phyloP scores from a whole-genome alignment of 441 rosid genomes.

The Melastoma candidum region DNA sequence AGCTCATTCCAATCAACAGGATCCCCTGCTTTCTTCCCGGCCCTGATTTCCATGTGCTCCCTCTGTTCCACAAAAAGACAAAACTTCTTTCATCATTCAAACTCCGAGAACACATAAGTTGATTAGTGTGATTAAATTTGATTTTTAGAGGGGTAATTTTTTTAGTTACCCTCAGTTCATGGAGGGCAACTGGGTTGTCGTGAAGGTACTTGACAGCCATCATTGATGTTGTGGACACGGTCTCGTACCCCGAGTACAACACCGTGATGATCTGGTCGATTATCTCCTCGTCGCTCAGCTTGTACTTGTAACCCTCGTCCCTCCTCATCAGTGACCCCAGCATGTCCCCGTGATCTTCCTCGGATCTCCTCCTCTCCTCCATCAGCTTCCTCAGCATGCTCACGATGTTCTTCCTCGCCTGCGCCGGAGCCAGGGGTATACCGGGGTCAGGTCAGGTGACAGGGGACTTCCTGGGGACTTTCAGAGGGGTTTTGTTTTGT shows the following conservation, averaged over 20 bases:
- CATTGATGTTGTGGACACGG: conserved; percentile 89
- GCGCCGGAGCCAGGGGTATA: conserved; percentile 1
- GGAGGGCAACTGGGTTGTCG: conserved; percentile 67
- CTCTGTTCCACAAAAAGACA: conserved; percentile 25
- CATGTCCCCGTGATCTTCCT: conserved; percentile 51
- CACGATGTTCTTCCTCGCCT: conserved; percentile 39
- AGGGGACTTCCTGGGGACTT: no score
- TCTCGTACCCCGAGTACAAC: conserved; percentile 82
- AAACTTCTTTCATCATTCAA: neutral
- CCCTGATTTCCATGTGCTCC: conserved; percentile 60
- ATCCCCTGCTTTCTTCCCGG: conserved; percentile 47
- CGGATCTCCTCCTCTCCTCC: conserved; percentile 40
- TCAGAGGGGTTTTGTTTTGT: neutral
- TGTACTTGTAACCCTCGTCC: conserved; percentile 32
- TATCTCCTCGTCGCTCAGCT: conserved; percentile 55
- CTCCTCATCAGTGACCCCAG: conserved; percentile 58
- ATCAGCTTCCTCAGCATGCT: conserved; percentile 26
- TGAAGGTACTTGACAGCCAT: conserved; percentile 86
- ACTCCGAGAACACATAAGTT: no score
- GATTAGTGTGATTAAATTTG: no score
- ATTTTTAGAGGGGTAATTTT: neutral
- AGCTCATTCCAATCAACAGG: conserved; percentile 57
- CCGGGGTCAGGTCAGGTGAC: no score
- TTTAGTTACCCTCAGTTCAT: conserved; percentile 61
- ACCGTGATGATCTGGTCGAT: conserved; percentile 81